A percentile compares a stretch with the other conserved stretches of the same genome.
Conservation (phyloP, 257 asterid genomes). For the Solanum habrochaites region DNA sequence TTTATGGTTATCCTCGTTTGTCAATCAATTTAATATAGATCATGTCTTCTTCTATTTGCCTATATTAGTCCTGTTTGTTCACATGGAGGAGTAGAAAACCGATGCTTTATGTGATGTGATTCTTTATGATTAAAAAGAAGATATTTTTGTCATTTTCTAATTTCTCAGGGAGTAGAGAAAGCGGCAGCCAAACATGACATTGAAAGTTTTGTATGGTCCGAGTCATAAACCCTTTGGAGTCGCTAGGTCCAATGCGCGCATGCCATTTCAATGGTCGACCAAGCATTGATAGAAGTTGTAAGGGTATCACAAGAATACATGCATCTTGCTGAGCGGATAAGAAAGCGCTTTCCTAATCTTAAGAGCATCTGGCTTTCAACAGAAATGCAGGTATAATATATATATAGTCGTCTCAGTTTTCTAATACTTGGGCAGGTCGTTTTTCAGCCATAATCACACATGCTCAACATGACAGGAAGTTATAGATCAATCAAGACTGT, state of each 20-base stretch:
- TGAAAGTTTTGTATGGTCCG: slow-evolving; percentile 84
- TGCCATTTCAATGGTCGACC: slow-evolving; percentile 95
- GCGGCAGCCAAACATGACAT: slow-evolving; percentile 12
- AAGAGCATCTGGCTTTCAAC: slow-evolving; percentile 85
- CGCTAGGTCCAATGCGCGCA: slow-evolving; percentile 76
- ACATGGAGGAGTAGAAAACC: not conserved
- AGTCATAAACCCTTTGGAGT: slow-evolving; percentile 67
- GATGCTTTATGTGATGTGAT: not conserved
- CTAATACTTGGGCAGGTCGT: not conserved
- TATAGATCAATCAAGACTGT: slow-evolving; percentile 39
- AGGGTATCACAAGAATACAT: slow-evolving; percentile 73
- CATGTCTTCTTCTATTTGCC: not conserved
- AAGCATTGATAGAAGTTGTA: slow-evolving; percentile 87
- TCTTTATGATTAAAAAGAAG: not conserved
- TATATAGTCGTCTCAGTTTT: not conserved
- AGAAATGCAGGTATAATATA: slow-evolving; percentile 74
- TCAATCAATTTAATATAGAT: not conserved
- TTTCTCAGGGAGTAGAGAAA: slow-evolving; percentile 4
- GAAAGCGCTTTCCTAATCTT: slow-evolving; percentile 62
- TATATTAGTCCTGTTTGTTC: not conserved
- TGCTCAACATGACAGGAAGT: slow-evolving; percentile 42
- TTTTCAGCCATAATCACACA: not conserved
- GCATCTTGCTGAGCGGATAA: slow-evolving; percentile 54
- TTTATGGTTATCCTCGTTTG: not conserved
- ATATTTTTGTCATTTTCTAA: not conserved